Conservation (phyloP, 345 rosid genomes). For the Eucalyptus pauciflora region DNA sequence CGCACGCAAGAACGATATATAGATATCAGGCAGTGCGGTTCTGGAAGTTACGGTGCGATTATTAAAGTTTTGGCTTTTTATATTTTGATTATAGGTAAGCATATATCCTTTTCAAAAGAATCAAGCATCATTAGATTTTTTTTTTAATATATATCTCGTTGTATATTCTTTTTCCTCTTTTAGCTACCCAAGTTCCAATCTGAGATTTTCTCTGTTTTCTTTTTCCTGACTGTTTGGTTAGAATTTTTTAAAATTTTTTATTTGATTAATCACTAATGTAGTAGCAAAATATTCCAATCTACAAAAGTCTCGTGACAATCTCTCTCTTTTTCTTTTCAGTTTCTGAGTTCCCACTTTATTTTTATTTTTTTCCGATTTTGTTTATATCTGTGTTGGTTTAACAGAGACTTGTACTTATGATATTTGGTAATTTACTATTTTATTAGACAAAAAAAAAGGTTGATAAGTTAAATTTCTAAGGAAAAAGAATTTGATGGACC, state of each 20-base stretch:
- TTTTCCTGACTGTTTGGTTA: not conserved
- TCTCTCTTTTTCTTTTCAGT: not conserved
- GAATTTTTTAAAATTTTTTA: not conserved
- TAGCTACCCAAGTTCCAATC: not conserved
- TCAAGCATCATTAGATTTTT: not conserved
- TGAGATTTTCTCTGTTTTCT: not conserved
- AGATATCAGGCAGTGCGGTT: not conserved
- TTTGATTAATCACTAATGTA: not conserved
- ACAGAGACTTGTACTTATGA: not conserved
- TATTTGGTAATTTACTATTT: not conserved
- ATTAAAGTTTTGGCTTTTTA: not conserved
- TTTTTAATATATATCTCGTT: not conserved
- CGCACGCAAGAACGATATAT: not conserved
- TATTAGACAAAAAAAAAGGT: not conserved
- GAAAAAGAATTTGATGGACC: not conserved
- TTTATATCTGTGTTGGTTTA: not conserved
- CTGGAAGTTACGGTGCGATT: not conserved
- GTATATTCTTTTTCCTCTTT: not conserved
- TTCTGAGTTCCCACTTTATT: not conserved
- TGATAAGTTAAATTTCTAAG: not conserved
- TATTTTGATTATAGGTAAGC: not conserved
- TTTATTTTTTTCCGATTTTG: not conserved
- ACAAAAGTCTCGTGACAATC: not conserved
- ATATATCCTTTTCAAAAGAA: not conserved
- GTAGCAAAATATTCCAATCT: not conserved